These are phyloP conservation scores for Huntiella abstrusa DNA, from an alignment of 2,329 filamentous ascomycete species.

Conservation along the genomic window DNA sequence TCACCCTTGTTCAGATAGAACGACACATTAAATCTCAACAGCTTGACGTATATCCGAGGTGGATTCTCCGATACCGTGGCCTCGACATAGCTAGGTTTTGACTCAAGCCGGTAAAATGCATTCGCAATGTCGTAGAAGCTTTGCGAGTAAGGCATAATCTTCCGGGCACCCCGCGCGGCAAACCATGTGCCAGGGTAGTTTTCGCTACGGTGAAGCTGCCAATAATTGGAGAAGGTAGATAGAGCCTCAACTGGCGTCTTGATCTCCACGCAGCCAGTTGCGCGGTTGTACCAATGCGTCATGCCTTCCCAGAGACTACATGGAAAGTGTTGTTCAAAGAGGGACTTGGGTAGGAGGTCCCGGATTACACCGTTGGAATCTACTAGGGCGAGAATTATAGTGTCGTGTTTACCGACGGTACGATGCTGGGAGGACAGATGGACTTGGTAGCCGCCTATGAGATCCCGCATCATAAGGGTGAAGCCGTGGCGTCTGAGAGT, in stretches of 20 bases:
- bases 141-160: background rate
- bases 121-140: background rate
- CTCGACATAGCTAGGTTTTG: background rate
- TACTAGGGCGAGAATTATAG: conserved; percentile 3
- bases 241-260: conserved; percentile 12
- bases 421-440: conserved; percentile 21
- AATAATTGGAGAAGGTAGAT: conserved; percentile 15
- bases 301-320: conserved; percentile 20
- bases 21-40: conserved; percentile 28
- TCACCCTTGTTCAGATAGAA: conserved; percentile 22
- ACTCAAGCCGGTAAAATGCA: background rate
- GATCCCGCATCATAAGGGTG: conserved; percentile 1
- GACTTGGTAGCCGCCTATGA: conserved; percentile 17
- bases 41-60: conserved; percentile 19
- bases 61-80: background rate
- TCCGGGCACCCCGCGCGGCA: background rate
- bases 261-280: conserved; percentile 18
- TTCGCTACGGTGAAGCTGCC: conserved; percentile 10
- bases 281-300: conserved; percentile 28
- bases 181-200: too few species aligned
- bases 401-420: conserved; percentile 15
- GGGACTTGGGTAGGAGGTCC: conserved; percentile 19
- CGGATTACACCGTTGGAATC: conserved; percentile 8
- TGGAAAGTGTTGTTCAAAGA: conserved; percentile 19
- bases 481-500: conserved; percentile 18